A percentile compares a stretch with the other conserved stretches of the same genome.
These are phyloP conservation scores for Gossypium australe DNA, from an alignment of 345 rosid genomes.

Conservation along the genomic window DNA sequence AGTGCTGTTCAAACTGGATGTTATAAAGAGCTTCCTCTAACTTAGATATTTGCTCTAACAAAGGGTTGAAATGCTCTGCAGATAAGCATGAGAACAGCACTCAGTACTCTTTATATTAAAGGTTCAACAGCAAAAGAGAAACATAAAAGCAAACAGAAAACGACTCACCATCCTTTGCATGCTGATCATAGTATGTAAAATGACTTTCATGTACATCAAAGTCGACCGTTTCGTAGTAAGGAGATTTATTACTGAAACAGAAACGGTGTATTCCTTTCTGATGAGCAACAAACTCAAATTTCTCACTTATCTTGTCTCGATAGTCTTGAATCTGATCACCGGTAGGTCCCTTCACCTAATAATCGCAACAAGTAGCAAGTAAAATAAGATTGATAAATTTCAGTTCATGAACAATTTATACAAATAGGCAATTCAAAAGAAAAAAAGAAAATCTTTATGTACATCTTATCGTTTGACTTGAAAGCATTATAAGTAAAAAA, in stretches of 20 bases:
- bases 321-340: slow-evolving; percentile 58
- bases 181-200: slow-evolving; percentile 55
- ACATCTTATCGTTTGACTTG: not conserved
- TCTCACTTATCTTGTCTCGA: slow-evolving; percentile 61
- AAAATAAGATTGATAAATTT: not conserved
- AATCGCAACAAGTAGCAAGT: slow-evolving; percentile 11
- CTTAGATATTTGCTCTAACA: slow-evolving; percentile 55
- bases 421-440: not conserved
- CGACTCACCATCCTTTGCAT: slow-evolving; percentile 62
- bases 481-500: not conserved
- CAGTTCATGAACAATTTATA: not conserved
- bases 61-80: slow-evolving; percentile 66
- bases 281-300: slow-evolving; percentile 51
- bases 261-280: slow-evolving; percentile 61
- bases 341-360: slow-evolving; percentile 61
- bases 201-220: slow-evolving; percentile 67
- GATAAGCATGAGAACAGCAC: not conserved
- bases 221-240: slow-evolving; percentile 64
- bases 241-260: slow-evolving; percentile 71
- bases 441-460: not conserved
- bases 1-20: slow-evolving; percentile 71
- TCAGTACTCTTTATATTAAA: not conserved
- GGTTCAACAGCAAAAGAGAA: not conserved
- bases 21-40: slow-evolving; percentile 68
- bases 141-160: not conserved